Evolutionary conservation across 2,329 filamentous ascomycete genomes (phyloP).

Genomic region (Sclerotiophoma versabilis): DNA sequence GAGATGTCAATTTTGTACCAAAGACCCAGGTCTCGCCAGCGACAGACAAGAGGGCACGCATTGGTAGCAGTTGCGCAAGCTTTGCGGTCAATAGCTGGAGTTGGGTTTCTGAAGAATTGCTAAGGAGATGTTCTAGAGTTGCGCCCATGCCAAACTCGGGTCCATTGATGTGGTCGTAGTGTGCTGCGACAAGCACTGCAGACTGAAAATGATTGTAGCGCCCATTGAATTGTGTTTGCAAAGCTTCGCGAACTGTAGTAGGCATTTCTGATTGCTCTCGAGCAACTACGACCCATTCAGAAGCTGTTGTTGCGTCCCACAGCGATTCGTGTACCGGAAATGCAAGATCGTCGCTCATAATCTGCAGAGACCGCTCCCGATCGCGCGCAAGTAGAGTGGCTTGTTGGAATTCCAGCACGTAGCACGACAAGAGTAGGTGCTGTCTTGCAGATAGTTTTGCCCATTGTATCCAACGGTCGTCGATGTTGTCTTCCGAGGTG

Average conservation of each 20-base stretch:
- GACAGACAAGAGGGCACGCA: conserved; percentile 53
- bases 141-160: conserved; percentile 17
- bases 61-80: conserved; percentile 48
- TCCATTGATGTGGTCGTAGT: conserved; percentile 33
- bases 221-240: not conserved
- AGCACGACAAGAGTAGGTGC: conserved; percentile 52
- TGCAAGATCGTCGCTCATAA: conserved; percentile 45
- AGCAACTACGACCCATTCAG: conserved; percentile 32
- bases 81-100: conserved; percentile 47
- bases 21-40: conserved; percentile 56
- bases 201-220: conserved; percentile 48
- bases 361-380: conserved; percentile 24
- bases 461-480: conserved; percentile 45
- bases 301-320: conserved; percentile 47
- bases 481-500: conserved; percentile 29
- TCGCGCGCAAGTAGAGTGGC: conserved; percentile 38
- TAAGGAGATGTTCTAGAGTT: conserved; percentile 35
- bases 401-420: conserved; percentile 53
- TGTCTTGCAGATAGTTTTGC: conserved; percentile 40
- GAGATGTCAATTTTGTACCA: conserved; percentile 50
- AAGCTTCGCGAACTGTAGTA: conserved; percentile 36
- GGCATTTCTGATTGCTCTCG: conserved; percentile 31
- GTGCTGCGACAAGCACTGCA: conserved; percentile 45
- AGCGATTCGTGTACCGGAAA: conserved; percentile 43
- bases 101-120: conserved; percentile 30